phyloP scores from a whole-genome alignment of 2,329 filamentous ascomycete species.

The Dryadomyces quercivorus region DNA sequence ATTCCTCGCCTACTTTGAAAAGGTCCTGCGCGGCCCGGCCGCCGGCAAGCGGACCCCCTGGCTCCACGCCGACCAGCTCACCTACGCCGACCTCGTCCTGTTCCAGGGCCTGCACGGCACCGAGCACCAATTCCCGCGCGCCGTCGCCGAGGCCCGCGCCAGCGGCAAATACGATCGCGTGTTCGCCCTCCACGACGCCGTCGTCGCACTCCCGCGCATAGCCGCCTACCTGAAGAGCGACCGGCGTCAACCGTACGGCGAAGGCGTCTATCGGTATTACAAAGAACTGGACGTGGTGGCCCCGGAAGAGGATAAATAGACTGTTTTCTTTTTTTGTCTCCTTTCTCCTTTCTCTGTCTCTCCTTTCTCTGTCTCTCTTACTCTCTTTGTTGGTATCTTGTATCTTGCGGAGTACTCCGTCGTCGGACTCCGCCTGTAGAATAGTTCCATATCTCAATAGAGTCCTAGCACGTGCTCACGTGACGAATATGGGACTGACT shows the following conservation, averaged over 20 bases:
- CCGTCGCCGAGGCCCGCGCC: conserved; percentile 40
- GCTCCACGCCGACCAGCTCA: conserved; percentile 52
- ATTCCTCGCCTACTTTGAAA: conserved; percentile 59
- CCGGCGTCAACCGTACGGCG: conserved; percentile 45
- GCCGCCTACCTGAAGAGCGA: conserved; percentile 58
- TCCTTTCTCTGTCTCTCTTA: background rate
- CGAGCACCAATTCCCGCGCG: conserved; percentile 58
- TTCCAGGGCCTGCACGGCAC: conserved; percentile 55
- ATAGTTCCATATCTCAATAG: too few relatives aligned
- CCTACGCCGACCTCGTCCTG: conserved; percentile 61
- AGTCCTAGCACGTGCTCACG: background rate
- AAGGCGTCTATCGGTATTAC: conserved; percentile 62
- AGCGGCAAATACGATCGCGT: conserved; percentile 46
- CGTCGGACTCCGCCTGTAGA: too few relatives aligned
- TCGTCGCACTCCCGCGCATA: conserved; percentile 51
- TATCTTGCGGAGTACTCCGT: too few relatives aligned
- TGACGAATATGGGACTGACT: background rate
- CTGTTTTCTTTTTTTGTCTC: too few relatives aligned
- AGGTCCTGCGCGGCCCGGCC: conserved; percentile 47
- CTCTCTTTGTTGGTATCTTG: too few relatives aligned
- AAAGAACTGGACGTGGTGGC: conserved; percentile 51
- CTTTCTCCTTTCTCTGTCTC: too few relatives aligned
- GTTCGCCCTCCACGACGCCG: conserved; percentile 50
- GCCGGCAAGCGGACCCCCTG: conserved; percentile 38
- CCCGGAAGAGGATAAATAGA: conserved; percentile 6